phyloP scores from a whole-genome alignment of 306 rosid genomes.

The Lathyrus sativus region DNA sequence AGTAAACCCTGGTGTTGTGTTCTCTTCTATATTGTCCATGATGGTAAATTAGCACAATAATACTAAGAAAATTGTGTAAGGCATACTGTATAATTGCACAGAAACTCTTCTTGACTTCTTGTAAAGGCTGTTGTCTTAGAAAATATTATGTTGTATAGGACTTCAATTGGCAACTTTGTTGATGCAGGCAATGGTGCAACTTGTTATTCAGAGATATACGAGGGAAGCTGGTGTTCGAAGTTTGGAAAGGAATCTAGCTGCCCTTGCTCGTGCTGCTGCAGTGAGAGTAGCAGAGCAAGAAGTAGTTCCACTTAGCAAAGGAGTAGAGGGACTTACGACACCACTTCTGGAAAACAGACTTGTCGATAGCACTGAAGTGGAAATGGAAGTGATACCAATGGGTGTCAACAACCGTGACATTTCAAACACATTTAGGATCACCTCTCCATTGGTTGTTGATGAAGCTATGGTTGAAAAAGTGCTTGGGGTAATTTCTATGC shows the following conservation, averaged over 20 bases:
- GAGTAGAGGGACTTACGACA: slow-evolving; percentile 67
- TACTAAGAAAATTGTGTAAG: slow-evolving; percentile 1
- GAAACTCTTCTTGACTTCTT: slow-evolving; percentile 22
- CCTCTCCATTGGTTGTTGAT: slow-evolving; percentile 76
- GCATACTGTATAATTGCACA: slow-evolving; percentile 14
- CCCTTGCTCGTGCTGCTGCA: slow-evolving; percentile 98
- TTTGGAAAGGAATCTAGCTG: slow-evolving; percentile 86
- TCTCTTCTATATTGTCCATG: slow-evolving; percentile 16
- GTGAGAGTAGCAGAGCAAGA: slow-evolving; percentile 92
- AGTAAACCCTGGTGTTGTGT: slow-evolving; percentile 16
- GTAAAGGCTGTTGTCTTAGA: slow-evolving; percentile 4
- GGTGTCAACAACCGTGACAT: slow-evolving; percentile 76
- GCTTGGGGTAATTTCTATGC: slow-evolving; percentile 77
- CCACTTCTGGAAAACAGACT: slow-evolving; percentile 88
- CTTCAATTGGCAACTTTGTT: slow-evolving; percentile 36
- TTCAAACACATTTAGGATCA: slow-evolving; percentile 63
- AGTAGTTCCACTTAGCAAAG: slow-evolving; percentile 65
- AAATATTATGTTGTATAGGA: slow-evolving; percentile 25
- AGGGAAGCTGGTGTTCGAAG: slow-evolving; percentile 98
- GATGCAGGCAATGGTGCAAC: slow-evolving; percentile 80
- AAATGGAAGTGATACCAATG: slow-evolving; percentile 97
- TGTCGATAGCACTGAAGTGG: slow-evolving; percentile 85
- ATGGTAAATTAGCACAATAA: slow-evolving; percentile 5
- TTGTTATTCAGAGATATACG: slow-evolving; percentile 85
- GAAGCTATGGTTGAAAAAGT: slow-evolving; percentile 95